Evolutionary conservation across 768 basidiomycete genomes (phyloP).

Genomic region (Leccinum fibrillosum): DNA sequence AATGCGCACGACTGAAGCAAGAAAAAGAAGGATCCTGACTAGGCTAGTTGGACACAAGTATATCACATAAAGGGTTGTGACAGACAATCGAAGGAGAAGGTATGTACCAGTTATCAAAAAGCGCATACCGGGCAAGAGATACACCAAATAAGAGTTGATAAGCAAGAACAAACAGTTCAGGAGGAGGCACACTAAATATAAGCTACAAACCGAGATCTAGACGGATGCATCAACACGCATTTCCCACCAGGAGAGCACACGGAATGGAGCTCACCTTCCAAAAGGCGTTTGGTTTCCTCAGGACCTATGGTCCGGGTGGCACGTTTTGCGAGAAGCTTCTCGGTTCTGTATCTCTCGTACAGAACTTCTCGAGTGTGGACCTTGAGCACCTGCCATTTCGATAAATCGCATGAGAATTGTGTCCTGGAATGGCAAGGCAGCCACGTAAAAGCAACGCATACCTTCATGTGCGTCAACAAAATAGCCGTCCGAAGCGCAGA

Average conservation of each 20-base stretch:
- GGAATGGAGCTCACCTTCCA: constrained; percentile 54
- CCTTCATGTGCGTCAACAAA: constrained; percentile 82
- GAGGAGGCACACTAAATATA: constrained; percentile 22
- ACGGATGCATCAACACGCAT: constrained; percentile 21
- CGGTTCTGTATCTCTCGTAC: constrained; percentile 91
- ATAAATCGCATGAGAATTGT: constrained; percentile 4
- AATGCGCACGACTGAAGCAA: constrained; percentile 19
- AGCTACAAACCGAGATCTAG: constrained; percentile 47
- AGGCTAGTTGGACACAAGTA: constrained; percentile 15
- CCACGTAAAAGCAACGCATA: constrained; percentile 26
- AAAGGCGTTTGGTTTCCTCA: constrained; percentile 65
- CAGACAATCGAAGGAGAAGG: constrained; percentile 1
- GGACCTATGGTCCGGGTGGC: constrained; percentile 78
- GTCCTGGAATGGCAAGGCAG: constrained; percentile 8
- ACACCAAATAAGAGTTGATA: constrained; percentile 13
- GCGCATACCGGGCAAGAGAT: constrained; percentile 7
- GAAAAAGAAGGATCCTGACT: constrained; percentile 21
- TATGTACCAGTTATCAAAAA: constrained; percentile 2
- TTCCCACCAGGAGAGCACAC: constrained; percentile 18
- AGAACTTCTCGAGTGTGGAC: constrained; percentile 81
- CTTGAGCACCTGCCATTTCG: constrained; percentile 62
- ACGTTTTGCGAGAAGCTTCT: constrained; percentile 83
- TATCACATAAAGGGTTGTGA: constrained; percentile 17
- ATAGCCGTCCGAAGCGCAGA: constrained; percentile 80
- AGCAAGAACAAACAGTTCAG: constrained; percentile 21